Evolutionary conservation across 306 rosid species (phyloP), one percentile per base, ranked within the genome.

Genomic region (Malus fusca): DNA sequence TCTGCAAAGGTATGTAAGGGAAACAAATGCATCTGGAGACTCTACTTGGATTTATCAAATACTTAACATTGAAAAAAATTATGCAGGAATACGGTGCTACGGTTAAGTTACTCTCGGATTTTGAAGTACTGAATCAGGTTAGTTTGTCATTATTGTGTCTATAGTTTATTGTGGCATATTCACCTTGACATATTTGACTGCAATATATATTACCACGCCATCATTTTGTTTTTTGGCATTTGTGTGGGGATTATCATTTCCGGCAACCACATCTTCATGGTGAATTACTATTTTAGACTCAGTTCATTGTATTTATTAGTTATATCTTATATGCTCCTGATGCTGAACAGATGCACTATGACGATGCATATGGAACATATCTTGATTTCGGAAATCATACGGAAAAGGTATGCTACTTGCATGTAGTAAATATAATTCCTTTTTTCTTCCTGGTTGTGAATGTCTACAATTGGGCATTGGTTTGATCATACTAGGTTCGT

Each of bases 321-420:
- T 68, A 26, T 79, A 63, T 42, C 86, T 83, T 72, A 82, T 73
- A 74, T 65, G 59, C 78, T 75, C 58, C 80, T 77, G 75, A 75
- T 88, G 77, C 43, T 73, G 26, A 84, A 67, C 97, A 95, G 98
- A 88, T 95, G 90, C 97, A 95, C 82, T 88, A 90, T 65, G 97
- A 92, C 77, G 73, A 80, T 44, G 81, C 83, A 11, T 74, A 85
- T 67, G 97, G 93, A 77, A 89, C 97, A 71, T 95, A 92, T 81
- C 85, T 92, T 80, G 98, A 95, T 85, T 95, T 89, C 56, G 97
- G 98, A 76, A 89, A 87, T 84, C 97, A 95, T 84, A 90, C 99
- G 4, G 99, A 95, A 77, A 95, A 92, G 97, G 99, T 95, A 89
- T 21, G 53, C 69, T 48, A 19, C 46, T n/a, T 44, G 25, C 52